Conservation (phyloP, 2,329 filamentous ascomycete species). For the Microthyrium microscopicum region DNA sequence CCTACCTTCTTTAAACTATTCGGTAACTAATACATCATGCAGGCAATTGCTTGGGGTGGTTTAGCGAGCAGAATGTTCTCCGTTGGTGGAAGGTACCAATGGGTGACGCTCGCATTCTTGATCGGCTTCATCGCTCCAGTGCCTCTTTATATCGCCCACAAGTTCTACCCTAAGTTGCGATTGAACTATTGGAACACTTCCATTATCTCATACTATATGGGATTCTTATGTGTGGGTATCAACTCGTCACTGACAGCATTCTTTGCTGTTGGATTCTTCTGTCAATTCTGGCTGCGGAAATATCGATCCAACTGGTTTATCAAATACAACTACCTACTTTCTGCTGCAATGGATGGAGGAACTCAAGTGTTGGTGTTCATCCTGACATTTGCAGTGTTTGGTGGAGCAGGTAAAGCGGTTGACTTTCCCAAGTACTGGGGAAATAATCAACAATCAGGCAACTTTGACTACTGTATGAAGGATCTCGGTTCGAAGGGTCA, state of each 20-base stretch:
- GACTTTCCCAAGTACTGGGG: slow-evolving; percentile 6
- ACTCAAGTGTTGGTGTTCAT: slow-evolving; percentile 25
- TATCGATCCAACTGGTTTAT: slow-evolving; percentile 22
- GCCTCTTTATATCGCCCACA: slow-evolving; percentile 11
- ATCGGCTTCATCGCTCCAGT: slow-evolving; percentile 25
- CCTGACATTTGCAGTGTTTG: slow-evolving; percentile 27
- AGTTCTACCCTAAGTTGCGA: slow-evolving; percentile 1
- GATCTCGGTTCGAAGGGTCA: neutral
- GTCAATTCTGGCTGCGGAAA: slow-evolving; percentile 21
- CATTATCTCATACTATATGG: slow-evolving; percentile 27
- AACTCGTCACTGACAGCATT: slow-evolving; percentile 21
- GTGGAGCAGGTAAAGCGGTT: slow-evolving; percentile 13
- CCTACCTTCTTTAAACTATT: slow-evolving; percentile 1
- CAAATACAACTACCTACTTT: slow-evolving; percentile 26
- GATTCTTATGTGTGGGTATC: slow-evolving; percentile 27
- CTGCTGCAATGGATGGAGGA: slow-evolving; percentile 24
- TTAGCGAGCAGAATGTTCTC: slow-evolving; percentile 14
- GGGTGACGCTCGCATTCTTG: slow-evolving; percentile 22
- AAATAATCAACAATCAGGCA: slow-evolving; percentile 4
- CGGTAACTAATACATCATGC: neutral
- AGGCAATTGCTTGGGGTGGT: slow-evolving; percentile 5
- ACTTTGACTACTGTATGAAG: slow-evolving; percentile 6
- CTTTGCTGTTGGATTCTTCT: slow-evolving; percentile 19
- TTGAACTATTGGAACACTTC: slow-evolving; percentile 24
- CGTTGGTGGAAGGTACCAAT: slow-evolving; percentile 20